Conservation (phyloP, 371 early-diverging fungal genomes). For the Nematocida sp. region DNA sequence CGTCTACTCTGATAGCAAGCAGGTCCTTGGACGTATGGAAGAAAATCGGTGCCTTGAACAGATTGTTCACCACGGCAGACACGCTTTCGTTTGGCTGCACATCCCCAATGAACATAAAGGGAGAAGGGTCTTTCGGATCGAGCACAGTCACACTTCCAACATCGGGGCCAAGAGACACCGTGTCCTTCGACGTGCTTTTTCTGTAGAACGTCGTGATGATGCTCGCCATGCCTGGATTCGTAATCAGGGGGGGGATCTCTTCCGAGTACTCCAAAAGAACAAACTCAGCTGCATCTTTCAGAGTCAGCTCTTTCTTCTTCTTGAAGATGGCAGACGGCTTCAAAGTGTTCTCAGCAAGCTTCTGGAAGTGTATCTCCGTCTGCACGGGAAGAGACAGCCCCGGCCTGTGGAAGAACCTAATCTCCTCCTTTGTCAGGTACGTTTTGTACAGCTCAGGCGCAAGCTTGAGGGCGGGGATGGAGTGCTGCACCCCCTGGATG, state of each 20-base stretch:
- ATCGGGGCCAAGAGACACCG: constrained; percentile 31
- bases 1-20: constrained; percentile 64
- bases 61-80: constrained; percentile 80
- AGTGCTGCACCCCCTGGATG: constrained; percentile 75
- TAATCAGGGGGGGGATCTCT: constrained; percentile 88
- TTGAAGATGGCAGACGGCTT: constrained; percentile 70
- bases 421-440: constrained; percentile 73
- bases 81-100: constrained; percentile 81
- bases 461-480: constrained; percentile 80
- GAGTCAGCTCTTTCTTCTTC: constrained; percentile 75
- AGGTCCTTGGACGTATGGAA: constrained; percentile 70
- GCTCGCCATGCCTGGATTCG: constrained; percentile 91
- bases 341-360: neutral
- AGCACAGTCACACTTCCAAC: constrained; percentile 67
- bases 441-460: constrained; percentile 79
- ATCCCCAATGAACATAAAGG: constrained; percentile 77
- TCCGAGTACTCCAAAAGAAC: constrained; percentile 87
- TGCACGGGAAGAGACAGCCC: constrained; percentile 67
- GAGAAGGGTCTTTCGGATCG: constrained; percentile 85
- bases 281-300: constrained; percentile 76
- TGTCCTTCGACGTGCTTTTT: constrained; percentile 67
- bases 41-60: constrained; percentile 89
- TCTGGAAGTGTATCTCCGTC: constrained; percentile 21
- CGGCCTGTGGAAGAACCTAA: constrained; percentile 86
- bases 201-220: constrained; percentile 88